Percentiles rank a stretch among this genome's conserved stretches.
These are phyloP conservation scores for Gossypium lobatum DNA, from an alignment of 441 rosid species.

Conservation along the genomic window DNA sequence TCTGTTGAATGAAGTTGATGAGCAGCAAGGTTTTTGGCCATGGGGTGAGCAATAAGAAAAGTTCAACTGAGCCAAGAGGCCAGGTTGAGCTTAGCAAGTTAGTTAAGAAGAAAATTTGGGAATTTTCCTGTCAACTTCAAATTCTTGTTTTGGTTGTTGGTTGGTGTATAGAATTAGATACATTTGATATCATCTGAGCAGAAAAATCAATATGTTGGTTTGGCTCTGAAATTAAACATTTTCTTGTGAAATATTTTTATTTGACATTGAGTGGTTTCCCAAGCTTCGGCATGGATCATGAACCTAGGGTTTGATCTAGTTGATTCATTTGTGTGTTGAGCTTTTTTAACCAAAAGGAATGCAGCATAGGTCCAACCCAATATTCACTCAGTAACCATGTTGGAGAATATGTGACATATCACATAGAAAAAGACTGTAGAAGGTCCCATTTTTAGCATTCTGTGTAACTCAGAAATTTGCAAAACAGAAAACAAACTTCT, in stretches of 20 bases:
- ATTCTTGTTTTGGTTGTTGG: slow-evolving; percentile 28
- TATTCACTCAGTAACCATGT: neutral
- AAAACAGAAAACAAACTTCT: neutral
- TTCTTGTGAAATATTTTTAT: slow-evolving; percentile 22
- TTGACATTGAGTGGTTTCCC: neutral
- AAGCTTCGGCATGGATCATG: slow-evolving; percentile 44
- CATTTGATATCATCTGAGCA: slow-evolving; percentile 27
- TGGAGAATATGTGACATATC: neutral
- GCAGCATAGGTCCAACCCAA: slow-evolving; percentile 23
- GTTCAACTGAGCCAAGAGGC: slow-evolving; percentile 35
- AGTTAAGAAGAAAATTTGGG: slow-evolving; percentile 25
- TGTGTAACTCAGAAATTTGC: neutral
- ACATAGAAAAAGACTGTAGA: neutral
- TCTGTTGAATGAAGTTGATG: slow-evolving; percentile 69
- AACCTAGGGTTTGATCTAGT: too few relatives aligned
- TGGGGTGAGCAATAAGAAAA: slow-evolving; percentile 61
- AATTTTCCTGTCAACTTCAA: slow-evolving; percentile 13
- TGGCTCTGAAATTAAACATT: slow-evolving; percentile 27
- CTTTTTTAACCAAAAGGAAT: too few relatives aligned
- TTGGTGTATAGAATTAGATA: slow-evolving; percentile 44
- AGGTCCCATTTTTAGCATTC: neutral
- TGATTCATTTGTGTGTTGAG: too few relatives aligned
- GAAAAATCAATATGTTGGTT: slow-evolving; percentile 18
- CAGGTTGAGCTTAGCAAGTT: slow-evolving; percentile 21
- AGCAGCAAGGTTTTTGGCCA: slow-evolving; percentile 68